Conservation (phyloP, 805 yeast genomes). For the Cyberlindnera americana region DNA sequence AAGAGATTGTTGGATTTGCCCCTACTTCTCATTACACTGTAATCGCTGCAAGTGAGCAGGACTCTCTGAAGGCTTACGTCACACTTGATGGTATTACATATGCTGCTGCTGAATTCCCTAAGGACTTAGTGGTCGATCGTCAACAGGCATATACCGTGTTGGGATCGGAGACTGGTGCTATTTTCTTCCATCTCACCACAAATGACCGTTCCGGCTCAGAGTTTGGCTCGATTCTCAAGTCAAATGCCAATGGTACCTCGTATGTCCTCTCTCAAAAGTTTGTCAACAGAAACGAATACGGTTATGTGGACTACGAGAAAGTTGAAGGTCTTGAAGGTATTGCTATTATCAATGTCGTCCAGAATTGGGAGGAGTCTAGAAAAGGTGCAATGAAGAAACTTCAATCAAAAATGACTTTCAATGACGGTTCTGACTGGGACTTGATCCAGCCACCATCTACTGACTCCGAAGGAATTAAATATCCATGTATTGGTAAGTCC, state of each 20-base stretch:
- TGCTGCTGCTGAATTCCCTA: conserved; percentile 81
- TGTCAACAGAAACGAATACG: conserved; percentile 73
- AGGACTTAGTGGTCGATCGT: conserved; percentile 50
- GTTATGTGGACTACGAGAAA: conserved; percentile 87
- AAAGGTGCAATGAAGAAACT: conserved; percentile 51
- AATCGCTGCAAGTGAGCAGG: conserved; percentile 57
- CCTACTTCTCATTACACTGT: conserved; percentile 66
- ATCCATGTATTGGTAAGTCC: conserved; percentile 47
- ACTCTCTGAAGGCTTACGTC: conserved; percentile 60
- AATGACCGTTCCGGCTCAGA: conserved; percentile 47
- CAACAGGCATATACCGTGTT: conserved; percentile 78
- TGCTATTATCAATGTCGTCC: conserved; percentile 65
- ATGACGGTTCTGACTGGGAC: conserved; percentile 90
- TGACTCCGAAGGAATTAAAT: conserved; percentile 59
- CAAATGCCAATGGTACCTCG: conserved; percentile 88
- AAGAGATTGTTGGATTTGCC: conserved; percentile 70
- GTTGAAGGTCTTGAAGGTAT: conserved; percentile 85
- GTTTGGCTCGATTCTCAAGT: conserved; percentile 77
- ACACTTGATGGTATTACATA: conserved; percentile 75
- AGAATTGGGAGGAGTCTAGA: conserved; percentile 44
- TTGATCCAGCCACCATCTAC: conserved; percentile 63
- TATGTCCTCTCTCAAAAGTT: conserved; percentile 64
- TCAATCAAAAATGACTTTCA: conserved; percentile 72
- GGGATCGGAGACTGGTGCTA: conserved; percentile 66
- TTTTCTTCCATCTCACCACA: conserved; percentile 82